These are phyloP conservation scores for Hypoxylon trugodes DNA, from an alignment of 495 filamentous ascomycete genomes.

Conservation along the genomic window DNA sequence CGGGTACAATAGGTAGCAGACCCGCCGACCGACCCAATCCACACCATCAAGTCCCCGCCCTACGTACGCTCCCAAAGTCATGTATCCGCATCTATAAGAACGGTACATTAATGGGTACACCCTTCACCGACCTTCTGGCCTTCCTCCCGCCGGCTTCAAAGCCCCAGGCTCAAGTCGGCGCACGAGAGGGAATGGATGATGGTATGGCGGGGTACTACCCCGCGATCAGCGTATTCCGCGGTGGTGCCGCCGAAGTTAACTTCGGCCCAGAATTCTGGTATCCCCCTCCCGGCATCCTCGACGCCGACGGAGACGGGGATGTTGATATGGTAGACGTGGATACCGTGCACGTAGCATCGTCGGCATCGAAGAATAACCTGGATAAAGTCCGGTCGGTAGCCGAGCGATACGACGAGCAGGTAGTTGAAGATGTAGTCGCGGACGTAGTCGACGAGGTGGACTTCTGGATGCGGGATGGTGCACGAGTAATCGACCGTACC, in stretches of 20 bases:
- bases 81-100: slow-evolving; percentile 93
- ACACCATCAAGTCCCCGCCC: slow-evolving; percentile 73
- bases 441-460: slow-evolving; percentile 94
- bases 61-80: slow-evolving; percentile 86
- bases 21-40: slow-evolving; percentile 65
- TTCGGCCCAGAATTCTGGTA: slow-evolving; percentile 92
- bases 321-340: slow-evolving; percentile 60
- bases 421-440: slow-evolving; percentile 91
- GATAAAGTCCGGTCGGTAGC: slow-evolving; percentile 65
- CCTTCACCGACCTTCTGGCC: slow-evolving; percentile 87
- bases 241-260: slow-evolving; percentile 89
- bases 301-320: slow-evolving; percentile 48
- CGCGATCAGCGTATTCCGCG: slow-evolving; percentile 88
- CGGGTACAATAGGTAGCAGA: slow-evolving; percentile 46
- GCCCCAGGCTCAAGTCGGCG: slow-evolving; percentile 74
- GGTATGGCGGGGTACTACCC: slow-evolving; percentile 96
- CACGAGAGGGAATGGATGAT: slow-evolving; percentile 86
- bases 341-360: slow-evolving; percentile 30
- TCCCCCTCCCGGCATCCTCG: slow-evolving; percentile 67
- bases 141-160: slow-evolving; percentile 93
- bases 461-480: slow-evolving; percentile 73
- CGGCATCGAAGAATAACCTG: slow-evolving; percentile 9
- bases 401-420: slow-evolving; percentile 91
- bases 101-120: slow-evolving; percentile 81
- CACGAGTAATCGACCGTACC: slow-evolving; percentile 53